Evolutionary conservation across 352 stramenopile genomes (phyloP).

Genomic region (Pythium oligandrum): DNA sequence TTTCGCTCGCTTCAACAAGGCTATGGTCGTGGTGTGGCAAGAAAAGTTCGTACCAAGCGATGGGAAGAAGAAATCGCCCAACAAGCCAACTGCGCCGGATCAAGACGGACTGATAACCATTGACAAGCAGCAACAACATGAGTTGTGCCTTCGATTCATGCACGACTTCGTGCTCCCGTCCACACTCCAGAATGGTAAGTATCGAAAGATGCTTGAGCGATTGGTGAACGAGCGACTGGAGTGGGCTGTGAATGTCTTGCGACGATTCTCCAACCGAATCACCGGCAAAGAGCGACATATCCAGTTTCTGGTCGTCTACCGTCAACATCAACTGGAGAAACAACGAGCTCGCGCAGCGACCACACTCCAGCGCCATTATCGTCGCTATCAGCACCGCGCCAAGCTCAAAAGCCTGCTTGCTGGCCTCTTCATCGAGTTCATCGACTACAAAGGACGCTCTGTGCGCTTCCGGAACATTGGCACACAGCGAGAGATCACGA

Average conservation of each 20-base stretch:
- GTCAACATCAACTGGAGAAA: slow-evolving; percentile 24
- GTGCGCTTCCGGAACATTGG: slow-evolving; percentile 40
- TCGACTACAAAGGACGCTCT: slow-evolving; percentile 37
- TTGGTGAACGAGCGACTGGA: slow-evolving; percentile 33
- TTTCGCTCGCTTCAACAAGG: slow-evolving; percentile 57
- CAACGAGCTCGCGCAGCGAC: slow-evolving; percentile 17
- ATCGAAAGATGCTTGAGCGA: slow-evolving; percentile 36
- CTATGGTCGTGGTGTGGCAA: slow-evolving; percentile 52
- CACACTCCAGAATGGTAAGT: slow-evolving; percentile 52
- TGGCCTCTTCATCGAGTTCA: slow-evolving; percentile 55
- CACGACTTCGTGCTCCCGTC: slow-evolving; percentile 57
- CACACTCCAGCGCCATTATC: slow-evolving; percentile 40
- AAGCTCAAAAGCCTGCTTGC: slow-evolving; percentile 41
- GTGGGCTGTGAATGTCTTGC: slow-evolving; percentile 41
- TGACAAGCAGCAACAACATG: slow-evolving; percentile 18
- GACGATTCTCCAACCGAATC: slow-evolving; percentile 37
- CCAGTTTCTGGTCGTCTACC: slow-evolving; percentile 39
- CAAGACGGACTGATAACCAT: background rate
- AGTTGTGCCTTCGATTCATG: slow-evolving; percentile 56
- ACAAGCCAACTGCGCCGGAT: no score
- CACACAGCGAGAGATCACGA: slow-evolving; percentile 28
- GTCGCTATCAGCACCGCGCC: slow-evolving; percentile 38
- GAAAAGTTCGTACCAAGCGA: slow-evolving; percentile 34
- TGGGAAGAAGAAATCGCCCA: no score
- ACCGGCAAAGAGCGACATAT: slow-evolving; percentile 33